Percentiles rank a stretch among this genome's conserved stretches.
Evolutionary conservation across 768 basidiomycete species (phyloP).

Genomic region (Suillus subaureus): DNA sequence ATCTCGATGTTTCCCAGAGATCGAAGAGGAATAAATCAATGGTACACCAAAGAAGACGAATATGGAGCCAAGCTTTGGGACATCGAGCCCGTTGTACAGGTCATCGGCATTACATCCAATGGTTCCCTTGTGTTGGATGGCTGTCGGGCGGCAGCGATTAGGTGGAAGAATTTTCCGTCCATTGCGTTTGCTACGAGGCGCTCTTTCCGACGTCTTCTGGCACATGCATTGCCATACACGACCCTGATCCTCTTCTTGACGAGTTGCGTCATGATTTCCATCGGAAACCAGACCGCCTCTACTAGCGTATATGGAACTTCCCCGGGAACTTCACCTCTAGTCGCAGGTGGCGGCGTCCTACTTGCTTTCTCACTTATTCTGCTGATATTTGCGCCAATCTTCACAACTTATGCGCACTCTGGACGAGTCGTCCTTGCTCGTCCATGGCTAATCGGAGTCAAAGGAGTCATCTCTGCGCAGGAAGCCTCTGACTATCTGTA

Average conservation of each 20-base stretch:
- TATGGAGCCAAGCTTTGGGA: constrained; percentile 24
- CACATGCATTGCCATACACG: constrained; percentile 7
- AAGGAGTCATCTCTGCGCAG: constrained; percentile 26
- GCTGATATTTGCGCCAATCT: constrained; percentile 16
- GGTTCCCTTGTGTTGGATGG: constrained; percentile 25
- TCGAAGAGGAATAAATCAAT: constrained; percentile 6
- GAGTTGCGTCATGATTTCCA: background rate
- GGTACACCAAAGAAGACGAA: constrained; percentile 25
- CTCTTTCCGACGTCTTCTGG: constrained; percentile 19
- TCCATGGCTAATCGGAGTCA: constrained; percentile 28
- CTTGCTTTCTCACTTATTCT: constrained; percentile 13
- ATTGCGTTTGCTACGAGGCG: constrained; percentile 18
- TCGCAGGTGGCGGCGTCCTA: background rate
- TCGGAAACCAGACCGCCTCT: background rate
- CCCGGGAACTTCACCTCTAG: background rate
- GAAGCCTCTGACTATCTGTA: constrained; percentile 20
- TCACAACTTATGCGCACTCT: constrained; percentile 19
- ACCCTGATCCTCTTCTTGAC: constrained; percentile 10
- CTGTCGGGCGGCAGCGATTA: constrained; percentile 23
- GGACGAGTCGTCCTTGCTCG: constrained; percentile 20
- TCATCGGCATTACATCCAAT: constrained; percentile 21
- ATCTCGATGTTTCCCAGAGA: constrained; percentile 20
- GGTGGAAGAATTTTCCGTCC: constrained; percentile 26
- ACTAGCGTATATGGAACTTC: background rate
- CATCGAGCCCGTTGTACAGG: constrained; percentile 19